Conservation (phyloP, 2,329 filamentous ascomycete species). For the Emergomyces pasteurianus region DNA sequence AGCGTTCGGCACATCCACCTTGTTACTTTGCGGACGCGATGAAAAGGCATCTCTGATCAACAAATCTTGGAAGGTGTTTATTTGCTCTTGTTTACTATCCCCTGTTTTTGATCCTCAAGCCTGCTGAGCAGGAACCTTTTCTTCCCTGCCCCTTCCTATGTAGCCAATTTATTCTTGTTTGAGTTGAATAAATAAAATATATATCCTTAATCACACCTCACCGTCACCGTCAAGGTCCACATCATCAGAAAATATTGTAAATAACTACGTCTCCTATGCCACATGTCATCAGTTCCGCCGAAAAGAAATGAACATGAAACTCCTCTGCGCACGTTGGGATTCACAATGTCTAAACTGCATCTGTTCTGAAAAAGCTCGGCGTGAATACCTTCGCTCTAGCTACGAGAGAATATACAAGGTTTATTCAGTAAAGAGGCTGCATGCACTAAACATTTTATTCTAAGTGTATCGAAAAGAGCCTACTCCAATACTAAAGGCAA, state of each 20-base stretch:
- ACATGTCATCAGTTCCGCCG: not conserved
- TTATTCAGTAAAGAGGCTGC: not conserved
- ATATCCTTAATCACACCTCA: too few species aligned
- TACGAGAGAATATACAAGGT: too few species aligned
- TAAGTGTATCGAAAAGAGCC: not conserved
- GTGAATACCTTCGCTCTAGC: too few species aligned
- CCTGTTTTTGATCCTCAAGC: not conserved
- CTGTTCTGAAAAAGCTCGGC: not conserved
- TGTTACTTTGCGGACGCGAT: slow-evolving; percentile 97
- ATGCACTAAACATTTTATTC: not conserved
- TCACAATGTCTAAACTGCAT: not conserved
- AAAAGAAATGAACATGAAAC: not conserved
- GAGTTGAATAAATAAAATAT: not conserved
- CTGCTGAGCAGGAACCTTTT: not conserved
- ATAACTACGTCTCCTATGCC: not conserved
- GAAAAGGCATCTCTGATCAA: slow-evolving; percentile 82
- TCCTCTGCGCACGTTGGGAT: not conserved
- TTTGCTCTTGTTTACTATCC: not conserved
- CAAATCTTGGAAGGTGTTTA: slow-evolving; percentile 43
- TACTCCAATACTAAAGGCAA: not conserved
- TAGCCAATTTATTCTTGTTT: not conserved
- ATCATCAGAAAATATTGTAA: too few species aligned
- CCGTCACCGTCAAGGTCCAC: too few species aligned
- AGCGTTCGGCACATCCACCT: slow-evolving; percentile 99
- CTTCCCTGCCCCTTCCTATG: not conserved